These are phyloP conservation scores for Cordyceps pruinosa DNA, from an alignment of 2,329 filamentous ascomycete genomes.

Conservation along the genomic window DNA sequence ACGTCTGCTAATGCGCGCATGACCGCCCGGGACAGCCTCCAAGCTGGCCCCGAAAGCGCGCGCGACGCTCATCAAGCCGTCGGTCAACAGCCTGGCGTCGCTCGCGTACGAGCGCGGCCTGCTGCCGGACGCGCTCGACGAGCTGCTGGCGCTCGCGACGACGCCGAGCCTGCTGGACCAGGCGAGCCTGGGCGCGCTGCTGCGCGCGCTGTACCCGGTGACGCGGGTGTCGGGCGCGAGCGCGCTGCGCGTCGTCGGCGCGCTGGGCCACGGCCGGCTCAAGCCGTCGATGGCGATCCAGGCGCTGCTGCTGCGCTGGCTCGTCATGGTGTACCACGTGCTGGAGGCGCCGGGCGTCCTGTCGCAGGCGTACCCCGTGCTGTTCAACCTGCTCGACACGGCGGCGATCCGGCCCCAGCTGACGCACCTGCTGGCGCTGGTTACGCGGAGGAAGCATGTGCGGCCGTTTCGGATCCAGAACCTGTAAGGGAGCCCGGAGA, in stretches of 20 bases:
- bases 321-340: conserved; percentile 67
- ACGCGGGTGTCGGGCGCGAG: conserved; percentile 52
- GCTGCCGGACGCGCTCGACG: conserved; percentile 49
- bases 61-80: conserved; percentile 51
- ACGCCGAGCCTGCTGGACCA: conserved; percentile 67
- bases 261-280: conserved; percentile 67
- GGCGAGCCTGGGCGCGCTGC: conserved; percentile 58
- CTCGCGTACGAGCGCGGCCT: conserved; percentile 64
- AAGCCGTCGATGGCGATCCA: conserved; percentile 70
- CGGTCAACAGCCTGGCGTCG: conserved; percentile 56
- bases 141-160: conserved; percentile 61
- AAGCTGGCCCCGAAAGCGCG: conserved; percentile 60
- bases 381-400: conserved; percentile 79
- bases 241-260: conserved; percentile 60
- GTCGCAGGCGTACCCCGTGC: conserved; percentile 62
- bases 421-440: conserved; percentile 71
- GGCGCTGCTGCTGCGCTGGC: conserved; percentile 66
- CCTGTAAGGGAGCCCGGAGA: conserved; percentile 45
- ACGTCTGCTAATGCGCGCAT: not conserved
- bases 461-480: conserved; percentile 76
- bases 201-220: conserved; percentile 72
- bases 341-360: conserved; percentile 58
- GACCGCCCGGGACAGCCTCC: conserved; percentile 38
- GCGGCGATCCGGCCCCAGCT: conserved; percentile 62
- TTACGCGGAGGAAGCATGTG: conserved; percentile 77